Percentiles rank a stretch among this genome's conserved stretches.
Evolutionary conservation across 345 rosid genomes (phyloP).

Genomic region (Turritis glabra): DNA sequence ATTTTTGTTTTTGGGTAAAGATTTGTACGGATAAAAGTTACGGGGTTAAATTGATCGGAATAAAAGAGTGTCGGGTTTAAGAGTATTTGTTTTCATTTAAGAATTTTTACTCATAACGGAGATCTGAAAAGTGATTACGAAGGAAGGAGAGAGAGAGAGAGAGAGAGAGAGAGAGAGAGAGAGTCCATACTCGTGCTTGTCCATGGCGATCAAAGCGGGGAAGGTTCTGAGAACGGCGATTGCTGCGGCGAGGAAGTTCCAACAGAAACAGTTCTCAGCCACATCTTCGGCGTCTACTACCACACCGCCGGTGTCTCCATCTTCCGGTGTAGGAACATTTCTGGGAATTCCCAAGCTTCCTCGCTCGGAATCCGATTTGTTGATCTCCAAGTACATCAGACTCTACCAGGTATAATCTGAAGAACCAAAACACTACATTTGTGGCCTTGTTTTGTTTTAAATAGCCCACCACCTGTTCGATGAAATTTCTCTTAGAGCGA

Average conservation of each 20-base stretch:
- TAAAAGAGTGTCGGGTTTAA: not conserved
- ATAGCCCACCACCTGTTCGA: slow-evolving; percentile 35
- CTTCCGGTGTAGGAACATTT: slow-evolving; percentile 37
- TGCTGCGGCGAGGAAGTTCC: slow-evolving; percentile 31
- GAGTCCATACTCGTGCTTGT: not conserved
- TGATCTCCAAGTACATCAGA: slow-evolving; percentile 36
- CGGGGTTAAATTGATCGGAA: not conserved
- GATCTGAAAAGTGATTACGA: not conserved
- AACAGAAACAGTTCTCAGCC: slow-evolving; percentile 7
- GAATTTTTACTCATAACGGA: not conserved
- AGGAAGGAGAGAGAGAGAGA: no score
- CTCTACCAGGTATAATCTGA: slow-evolving; percentile 20
- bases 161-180: not conserved
- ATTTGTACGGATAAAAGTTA: not conserved
- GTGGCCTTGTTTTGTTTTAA: not conserved
- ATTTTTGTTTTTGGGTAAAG: not conserved
- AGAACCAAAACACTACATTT: no score
- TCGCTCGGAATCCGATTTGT: slow-evolving; percentile 24
- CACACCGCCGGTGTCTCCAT: slow-evolving; percentile 11
- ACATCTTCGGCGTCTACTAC: not conserved
- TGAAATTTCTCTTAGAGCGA: slow-evolving; percentile 1
- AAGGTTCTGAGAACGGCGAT: slow-evolving; percentile 35
- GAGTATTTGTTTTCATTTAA: not conserved
- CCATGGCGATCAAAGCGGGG: slow-evolving; percentile 38
- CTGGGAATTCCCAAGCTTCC: slow-evolving; percentile 21